Evolutionary conservation across 306 rosid genomes (phyloP), one percentile per base, ranked within the genome.

Genomic region (Cucurbita pepo): DNA sequence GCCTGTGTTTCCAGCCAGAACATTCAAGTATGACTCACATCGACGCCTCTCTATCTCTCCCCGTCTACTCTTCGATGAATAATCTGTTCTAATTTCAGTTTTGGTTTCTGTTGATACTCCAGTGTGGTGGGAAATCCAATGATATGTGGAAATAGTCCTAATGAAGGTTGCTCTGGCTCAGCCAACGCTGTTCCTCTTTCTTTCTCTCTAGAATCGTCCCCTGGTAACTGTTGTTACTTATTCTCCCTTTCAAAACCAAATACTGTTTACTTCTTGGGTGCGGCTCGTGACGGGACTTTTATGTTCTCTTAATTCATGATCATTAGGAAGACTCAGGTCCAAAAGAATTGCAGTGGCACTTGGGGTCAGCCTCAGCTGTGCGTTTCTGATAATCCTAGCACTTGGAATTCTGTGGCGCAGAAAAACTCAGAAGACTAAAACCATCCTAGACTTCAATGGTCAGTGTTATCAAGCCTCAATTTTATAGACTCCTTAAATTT

Each of bases 121-220:
- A 90, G 97, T 81, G 82, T 90, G 77, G 89, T 82, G 81, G 98
- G 98, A 61, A 94, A 94, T 77, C 96, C 98, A 15, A 69, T 89
- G 78, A 74, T 94, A 76, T 94, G 98, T 86, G 84, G 85, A 79
- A 90, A 88, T 69, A 82, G 78, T 74, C 76, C 95, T 56, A 73
- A 58, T 66, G 89, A 94, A 70, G 91, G 95, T 77, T 94, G 98
- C 84, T 87, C 96, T 79, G 95, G 90, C 73, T 64, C 90, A 55
- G 75, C 80, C 41, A 81, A 85, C 30, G 80, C 84, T 7, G 72
- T 86, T 64, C 92, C 96, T 43, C 77, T 83, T 79, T 78, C 97
- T 47, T 79, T 89, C 41, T 79, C 94, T 15, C 82, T 87, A 38
- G 78, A 81, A 71, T 75, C 94, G 14, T 80, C 95, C 71, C 52